Conservation (phyloP, 768 basidiomycete species). For the Paxillus ammoniavirescens region DNA sequence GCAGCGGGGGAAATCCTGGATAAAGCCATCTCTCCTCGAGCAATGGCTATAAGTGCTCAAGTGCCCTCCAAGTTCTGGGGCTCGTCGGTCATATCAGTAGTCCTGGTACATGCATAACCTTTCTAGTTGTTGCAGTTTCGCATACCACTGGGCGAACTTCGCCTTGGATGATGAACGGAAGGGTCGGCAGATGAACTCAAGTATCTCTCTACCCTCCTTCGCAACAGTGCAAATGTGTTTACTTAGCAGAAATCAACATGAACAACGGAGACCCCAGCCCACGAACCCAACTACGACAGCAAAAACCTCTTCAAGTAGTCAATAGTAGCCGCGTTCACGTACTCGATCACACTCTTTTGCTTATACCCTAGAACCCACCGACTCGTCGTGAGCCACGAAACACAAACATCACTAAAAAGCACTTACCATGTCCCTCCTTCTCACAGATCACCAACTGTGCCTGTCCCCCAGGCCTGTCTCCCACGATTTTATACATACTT, state of each 20-base stretch:
- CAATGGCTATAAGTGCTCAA: too few species aligned
- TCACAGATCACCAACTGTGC: conserved; percentile 40
- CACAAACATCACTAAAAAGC: neutral
- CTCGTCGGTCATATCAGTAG: too few species aligned
- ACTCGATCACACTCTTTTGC: conserved; percentile 45
- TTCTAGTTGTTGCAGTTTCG: too few species aligned
- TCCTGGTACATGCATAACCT: too few species aligned
- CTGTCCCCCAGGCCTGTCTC: conserved; percentile 20
- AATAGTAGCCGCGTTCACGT: conserved; percentile 38
- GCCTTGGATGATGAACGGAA: too few species aligned
- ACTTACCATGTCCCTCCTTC: conserved; percentile 42
- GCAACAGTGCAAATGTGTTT: too few species aligned
- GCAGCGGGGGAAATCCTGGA: too few species aligned
- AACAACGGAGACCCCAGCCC: conserved; percentile 1
- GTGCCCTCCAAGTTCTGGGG: too few species aligned
- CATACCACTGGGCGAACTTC: too few species aligned
- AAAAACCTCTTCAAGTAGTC: conserved; percentile 38
- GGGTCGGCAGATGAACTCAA: too few species aligned
- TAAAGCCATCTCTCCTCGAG: too few species aligned
- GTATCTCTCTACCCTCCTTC: too few species aligned
- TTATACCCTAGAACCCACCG: conserved; percentile 33
- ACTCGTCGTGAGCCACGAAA: conserved; percentile 2
- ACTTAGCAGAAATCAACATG: neutral
- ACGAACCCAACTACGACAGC: conserved; percentile 14
- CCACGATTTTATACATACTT: conserved; percentile 35